Evolutionary conservation across 352 stramenopile genomes (phyloP).

Genomic region (Globisporangium camurandrum): DNA sequence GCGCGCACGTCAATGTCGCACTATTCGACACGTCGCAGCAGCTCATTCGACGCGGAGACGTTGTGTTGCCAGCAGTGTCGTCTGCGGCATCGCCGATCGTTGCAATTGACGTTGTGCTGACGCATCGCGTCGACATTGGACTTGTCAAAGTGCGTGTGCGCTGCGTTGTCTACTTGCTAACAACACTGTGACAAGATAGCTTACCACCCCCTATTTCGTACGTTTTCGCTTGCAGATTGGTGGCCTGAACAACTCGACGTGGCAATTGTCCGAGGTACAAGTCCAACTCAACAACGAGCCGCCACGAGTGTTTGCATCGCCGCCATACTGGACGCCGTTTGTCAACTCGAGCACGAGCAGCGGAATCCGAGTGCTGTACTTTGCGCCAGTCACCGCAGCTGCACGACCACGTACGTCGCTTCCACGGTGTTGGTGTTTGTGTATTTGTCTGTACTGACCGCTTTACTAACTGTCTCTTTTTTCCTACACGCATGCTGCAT

Average conservation of each 20-base stretch:
- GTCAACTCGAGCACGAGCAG: slow-evolving; percentile 1
- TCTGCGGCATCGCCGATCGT: not conserved
- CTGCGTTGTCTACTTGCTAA: not conserved
- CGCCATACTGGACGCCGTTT: slow-evolving; percentile 12
- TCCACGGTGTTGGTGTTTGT: not conserved
- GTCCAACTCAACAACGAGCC: slow-evolving; percentile 20
- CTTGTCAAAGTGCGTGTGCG: slow-evolving; percentile 7
- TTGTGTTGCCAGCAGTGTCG: slow-evolving; percentile 5
- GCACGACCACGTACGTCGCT: not conserved
- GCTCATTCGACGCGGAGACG: slow-evolving; percentile 9
- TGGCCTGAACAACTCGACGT: slow-evolving; percentile 7
- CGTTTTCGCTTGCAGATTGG: too few relatives aligned
- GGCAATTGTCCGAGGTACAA: slow-evolving; percentile 26
- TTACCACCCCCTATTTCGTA: not conserved
- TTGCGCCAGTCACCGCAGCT: slow-evolving; percentile 11
- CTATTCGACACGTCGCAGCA: slow-evolving; percentile 16
- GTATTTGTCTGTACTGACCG: not conserved
- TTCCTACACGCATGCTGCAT: not conserved
- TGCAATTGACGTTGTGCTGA: slow-evolving; percentile 4
- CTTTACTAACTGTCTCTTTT: not conserved
- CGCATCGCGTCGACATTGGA: not conserved
- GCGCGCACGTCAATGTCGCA: slow-evolving; percentile 9
- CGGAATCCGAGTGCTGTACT: slow-evolving; percentile 19
- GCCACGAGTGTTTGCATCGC: slow-evolving; percentile 8
- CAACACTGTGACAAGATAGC: not conserved